Conservation (phyloP, 805 yeast species). For the Starmerella tilneyi region DNA sequence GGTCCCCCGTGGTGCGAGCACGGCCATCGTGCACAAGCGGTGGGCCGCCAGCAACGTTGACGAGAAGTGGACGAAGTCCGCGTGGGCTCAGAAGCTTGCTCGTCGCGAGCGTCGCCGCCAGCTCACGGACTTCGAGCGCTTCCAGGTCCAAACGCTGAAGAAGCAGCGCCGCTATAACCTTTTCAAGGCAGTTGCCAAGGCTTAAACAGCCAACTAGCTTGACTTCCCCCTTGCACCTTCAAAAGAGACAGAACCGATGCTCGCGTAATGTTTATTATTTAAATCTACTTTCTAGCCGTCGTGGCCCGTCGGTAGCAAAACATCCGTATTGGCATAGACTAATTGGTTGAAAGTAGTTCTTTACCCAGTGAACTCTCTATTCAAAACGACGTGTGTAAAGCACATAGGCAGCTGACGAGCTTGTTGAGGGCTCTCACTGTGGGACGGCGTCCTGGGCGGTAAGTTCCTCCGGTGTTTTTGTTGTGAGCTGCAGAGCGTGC, state of each 20-base stretch:
- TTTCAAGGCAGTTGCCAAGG: slow-evolving; percentile 94
- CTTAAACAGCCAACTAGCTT: slow-evolving; percentile 34
- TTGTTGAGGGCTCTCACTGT: not conserved
- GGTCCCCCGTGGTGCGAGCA: slow-evolving; percentile 91
- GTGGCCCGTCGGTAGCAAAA: slow-evolving; percentile 7
- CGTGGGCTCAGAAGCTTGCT: slow-evolving; percentile 98
- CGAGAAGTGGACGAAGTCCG: slow-evolving; percentile 81
- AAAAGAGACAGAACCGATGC: slow-evolving; percentile 7
- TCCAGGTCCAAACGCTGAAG: slow-evolving; percentile 95
- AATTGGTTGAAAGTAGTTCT: not conserved
- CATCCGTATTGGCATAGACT: slow-evolving; percentile 2
- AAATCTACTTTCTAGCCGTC: slow-evolving; percentile 7
- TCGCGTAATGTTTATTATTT: slow-evolving; percentile 10
- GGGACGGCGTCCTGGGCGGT: slow-evolving; percentile 20
- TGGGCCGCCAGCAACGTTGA: slow-evolving; percentile 85
- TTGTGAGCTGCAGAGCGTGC: slow-evolving; percentile 79
- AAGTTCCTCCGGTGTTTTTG: slow-evolving; percentile 60
- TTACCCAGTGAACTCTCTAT: no score
- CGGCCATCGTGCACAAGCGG: slow-evolving; percentile 77
- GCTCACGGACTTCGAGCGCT: slow-evolving; percentile 96
- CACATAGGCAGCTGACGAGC: no score
- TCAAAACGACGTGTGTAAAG: not conserved
- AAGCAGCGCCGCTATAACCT: slow-evolving; percentile 94
- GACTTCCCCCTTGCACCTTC: not conserved
- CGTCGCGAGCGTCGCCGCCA: slow-evolving; percentile 86